Conservation (phyloP, 169 alveolate genomes). For the Perkinsus marinus region DNA sequence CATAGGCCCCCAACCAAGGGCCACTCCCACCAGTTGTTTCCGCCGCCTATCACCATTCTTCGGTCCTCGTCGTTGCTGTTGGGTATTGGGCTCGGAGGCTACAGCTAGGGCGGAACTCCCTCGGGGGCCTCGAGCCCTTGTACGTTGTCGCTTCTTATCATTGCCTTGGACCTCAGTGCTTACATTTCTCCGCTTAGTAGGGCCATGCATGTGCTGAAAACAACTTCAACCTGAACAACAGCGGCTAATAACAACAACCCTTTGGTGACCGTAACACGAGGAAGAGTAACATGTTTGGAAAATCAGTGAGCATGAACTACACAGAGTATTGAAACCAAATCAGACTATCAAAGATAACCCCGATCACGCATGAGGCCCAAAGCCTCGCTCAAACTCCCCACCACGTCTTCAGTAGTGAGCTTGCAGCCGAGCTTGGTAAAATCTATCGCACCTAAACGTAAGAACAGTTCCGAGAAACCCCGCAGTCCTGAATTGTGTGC, state of each 20-base stretch:
- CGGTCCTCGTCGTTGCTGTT: too few species aligned
- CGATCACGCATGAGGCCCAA: not conserved
- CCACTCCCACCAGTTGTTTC: too few species aligned
- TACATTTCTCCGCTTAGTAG: not conserved
- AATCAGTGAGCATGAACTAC: not conserved
- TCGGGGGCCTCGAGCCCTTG: not conserved
- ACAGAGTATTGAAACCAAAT: not conserved
- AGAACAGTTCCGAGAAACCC: not conserved
- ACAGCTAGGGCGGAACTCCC: not conserved
- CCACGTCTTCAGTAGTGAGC: not conserved
- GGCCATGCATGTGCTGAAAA: not conserved
- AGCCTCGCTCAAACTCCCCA: not conserved
- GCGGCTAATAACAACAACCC: too few species aligned
- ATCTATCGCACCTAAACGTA: not conserved
- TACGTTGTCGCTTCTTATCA: not conserved
- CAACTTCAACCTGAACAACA: not conserved
- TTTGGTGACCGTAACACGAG: too few species aligned
- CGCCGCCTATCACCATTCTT: too few species aligned
- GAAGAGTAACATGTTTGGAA: too few species aligned
- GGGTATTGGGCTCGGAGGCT: not conserved
- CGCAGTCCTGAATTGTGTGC: not conserved
- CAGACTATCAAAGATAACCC: not conserved
- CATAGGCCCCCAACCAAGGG: too few species aligned
- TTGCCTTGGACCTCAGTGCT: not conserved
- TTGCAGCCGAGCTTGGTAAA: not conserved